Evolutionary conservation across 306 rosid species (phyloP), one percentile per base, ranked within the genome.

Genomic region (Cajanus cajan): DNA sequence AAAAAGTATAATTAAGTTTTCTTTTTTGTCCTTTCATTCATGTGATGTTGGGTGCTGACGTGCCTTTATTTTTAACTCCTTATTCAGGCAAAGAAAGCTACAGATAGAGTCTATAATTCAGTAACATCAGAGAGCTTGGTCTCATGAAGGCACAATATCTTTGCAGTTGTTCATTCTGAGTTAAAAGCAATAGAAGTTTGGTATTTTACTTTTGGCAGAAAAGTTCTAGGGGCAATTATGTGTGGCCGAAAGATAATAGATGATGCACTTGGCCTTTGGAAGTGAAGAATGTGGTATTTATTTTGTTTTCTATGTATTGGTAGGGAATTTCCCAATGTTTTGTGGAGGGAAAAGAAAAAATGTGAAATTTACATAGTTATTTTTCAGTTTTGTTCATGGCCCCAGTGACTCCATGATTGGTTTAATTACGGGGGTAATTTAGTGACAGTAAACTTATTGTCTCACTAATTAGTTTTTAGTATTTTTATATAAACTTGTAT

Each of bases 41-140:
- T 62, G 68, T 77, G 62, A 62, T 18, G 33, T 6, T 33, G 25
- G 50, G 5, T 34, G 9, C 47, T 77, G 47, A 77, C 61, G 45
- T 71, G 41, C 8, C 4, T 45, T 22, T 55, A 57, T 9, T 71
- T 70, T 70, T 19, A 15, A 16, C 0, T 33, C n/a, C n/a, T n/a
- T n/a, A 5, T 78, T 68, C 73, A 83, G 86, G 86, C 86, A 66
- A 78, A 73, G 21, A 77, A 82, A 44, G 97, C 91, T 34, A 70
- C 86, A 37, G 90, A 90, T 24, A 89, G 97, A 84, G 90, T 90
- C 10, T 22, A 70, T 64, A 72, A 74, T 44, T 64, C 91, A 4
- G 25, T 52, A 16, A 79, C 76, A 76, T 74, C 88, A 0, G 80
- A 54, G 7, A 82, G 76, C 25, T 16, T 67, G 39, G 47, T 79